Percentiles rank a stretch among this genome's conserved stretches.
phyloP scores from a whole-genome alignment of 805 yeast species.

The Candida tammaniensis region DNA sequence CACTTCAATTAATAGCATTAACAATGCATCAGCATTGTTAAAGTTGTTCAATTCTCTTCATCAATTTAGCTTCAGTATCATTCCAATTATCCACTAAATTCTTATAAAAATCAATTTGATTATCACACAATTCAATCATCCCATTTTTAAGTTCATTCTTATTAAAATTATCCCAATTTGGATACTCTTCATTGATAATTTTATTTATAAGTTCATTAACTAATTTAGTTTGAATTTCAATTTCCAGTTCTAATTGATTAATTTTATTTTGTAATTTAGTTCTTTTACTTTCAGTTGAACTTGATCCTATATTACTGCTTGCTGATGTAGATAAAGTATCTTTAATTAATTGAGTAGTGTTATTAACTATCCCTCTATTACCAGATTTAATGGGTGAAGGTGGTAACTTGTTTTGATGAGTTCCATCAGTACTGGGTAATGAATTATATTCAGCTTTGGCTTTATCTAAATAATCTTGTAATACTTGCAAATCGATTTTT shows the following conservation, averaged over 20 bases:
- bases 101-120: slow-evolving; percentile 70
- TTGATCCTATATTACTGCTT: slow-evolving; percentile 36
- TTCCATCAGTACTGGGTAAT: slow-evolving; percentile 17
- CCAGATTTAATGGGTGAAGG: slow-evolving; percentile 29
- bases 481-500: slow-evolving; percentile 84
- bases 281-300: slow-evolving; percentile 43
- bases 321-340: slow-evolving; percentile 52
- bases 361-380: slow-evolving; percentile 36
- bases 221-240: slow-evolving; percentile 39
- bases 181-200: slow-evolving; percentile 50
- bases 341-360: slow-evolving; percentile 43
- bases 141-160: slow-evolving; percentile 72
- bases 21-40: neutral
- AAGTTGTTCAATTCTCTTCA: slow-evolving; percentile 24
- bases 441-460: slow-evolving; percentile 60
- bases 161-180: slow-evolving; percentile 76
- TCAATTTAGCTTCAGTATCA: slow-evolving; percentile 41
- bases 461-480: slow-evolving; percentile 73
- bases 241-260: slow-evolving; percentile 44
- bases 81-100: slow-evolving; percentile 71
- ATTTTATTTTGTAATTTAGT: slow-evolving; percentile 42
- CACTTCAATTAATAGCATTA: neutral
- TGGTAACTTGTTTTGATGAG: slow-evolving; percentile 19
- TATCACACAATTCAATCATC: slow-evolving; percentile 69
- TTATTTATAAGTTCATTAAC: slow-evolving; percentile 46